A percentile compares a stretch with the other conserved stretches of the same genome.
phyloP scores from a whole-genome alignment of 2,329 filamentous ascomycete species.

The Calcarisporium arbuscula region DNA sequence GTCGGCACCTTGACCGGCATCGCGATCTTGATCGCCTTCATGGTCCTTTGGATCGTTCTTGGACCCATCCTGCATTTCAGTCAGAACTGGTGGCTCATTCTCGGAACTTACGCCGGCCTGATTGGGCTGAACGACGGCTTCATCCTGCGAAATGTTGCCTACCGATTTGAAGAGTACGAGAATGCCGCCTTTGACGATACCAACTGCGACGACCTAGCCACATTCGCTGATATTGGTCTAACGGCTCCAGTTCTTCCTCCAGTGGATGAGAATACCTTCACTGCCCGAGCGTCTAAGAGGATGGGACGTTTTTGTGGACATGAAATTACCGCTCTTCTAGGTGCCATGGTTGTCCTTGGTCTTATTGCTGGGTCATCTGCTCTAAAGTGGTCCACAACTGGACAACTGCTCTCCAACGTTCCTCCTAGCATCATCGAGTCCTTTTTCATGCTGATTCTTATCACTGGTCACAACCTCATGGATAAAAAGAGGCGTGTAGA shows the following conservation, averaged over 20 bases:
- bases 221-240: constrained; percentile 10
- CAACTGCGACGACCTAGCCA: constrained; percentile 9
- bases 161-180: constrained; percentile 15
- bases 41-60: constrained; percentile 29
- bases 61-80: constrained; percentile 32
- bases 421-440: constrained; percentile 17
- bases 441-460: constrained; percentile 20
- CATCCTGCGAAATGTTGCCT: constrained; percentile 36
- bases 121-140: constrained; percentile 39
- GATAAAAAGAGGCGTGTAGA: constrained; percentile 13
- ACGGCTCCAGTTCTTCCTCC: constrained; percentile 2
- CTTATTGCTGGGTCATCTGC: constrained; percentile 15
- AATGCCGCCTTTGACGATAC: constrained; percentile 10
- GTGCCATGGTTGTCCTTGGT: constrained; percentile 12
- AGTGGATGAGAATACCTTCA: constrained; percentile 7
- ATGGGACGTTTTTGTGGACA: constrained; percentile 16
- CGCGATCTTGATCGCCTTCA: constrained; percentile 27
- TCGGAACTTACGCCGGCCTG: constrained; percentile 40
- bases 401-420: constrained; percentile 18
- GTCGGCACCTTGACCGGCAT: constrained; percentile 35
- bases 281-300: constrained; percentile 10
- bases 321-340: constrained; percentile 13
- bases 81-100: constrained; percentile 40
- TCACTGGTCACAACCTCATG: constrained; percentile 16
- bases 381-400: constrained; percentile 15